phyloP scores from a whole-genome alignment of 257 asterid species.

The Gynochthodes officinalis region DNA sequence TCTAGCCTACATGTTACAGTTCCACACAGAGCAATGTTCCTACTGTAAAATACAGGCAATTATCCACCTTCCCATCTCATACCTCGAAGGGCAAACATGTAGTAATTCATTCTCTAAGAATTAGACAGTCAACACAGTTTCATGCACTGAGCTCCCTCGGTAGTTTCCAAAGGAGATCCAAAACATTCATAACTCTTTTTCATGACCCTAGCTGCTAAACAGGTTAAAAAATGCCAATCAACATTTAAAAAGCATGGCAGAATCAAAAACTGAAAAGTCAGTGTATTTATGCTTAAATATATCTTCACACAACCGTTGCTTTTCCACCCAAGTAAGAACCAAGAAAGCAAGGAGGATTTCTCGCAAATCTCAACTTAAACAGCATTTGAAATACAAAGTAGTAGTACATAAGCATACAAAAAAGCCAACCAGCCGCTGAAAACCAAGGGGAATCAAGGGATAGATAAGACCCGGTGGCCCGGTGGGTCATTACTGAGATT shows the following conservation, averaged over 20 bases:
- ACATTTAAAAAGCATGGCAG: background rate
- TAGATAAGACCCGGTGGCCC: background rate
- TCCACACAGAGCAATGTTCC: background rate
- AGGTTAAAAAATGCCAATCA: background rate
- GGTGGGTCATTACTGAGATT: constrained; percentile 27
- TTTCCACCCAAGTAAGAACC: background rate
- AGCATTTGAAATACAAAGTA: background rate
- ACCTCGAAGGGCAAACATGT: background rate
- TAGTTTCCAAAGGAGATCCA: background rate
- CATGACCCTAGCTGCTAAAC: background rate
- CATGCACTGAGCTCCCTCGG: background rate
- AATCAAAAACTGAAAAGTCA: background rate
- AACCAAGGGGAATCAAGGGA: background rate
- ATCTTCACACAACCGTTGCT: background rate
- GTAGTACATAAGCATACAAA: background rate
- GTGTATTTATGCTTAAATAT: background rate
- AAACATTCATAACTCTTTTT: background rate
- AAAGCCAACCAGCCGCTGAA: background rate
- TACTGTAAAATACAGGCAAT: background rate
- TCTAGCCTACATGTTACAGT: background rate
- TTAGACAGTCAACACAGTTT: background rate
- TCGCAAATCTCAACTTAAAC: constrained; percentile 1
- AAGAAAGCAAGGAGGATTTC: background rate
- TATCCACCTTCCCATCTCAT: background rate
- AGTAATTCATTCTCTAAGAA: background rate